A percentile compares a stretch with the other conserved stretches of the same genome.
Conservation (phyloP, 768 basidiomycete genomes). For the Sutorius australiensis region DNA sequence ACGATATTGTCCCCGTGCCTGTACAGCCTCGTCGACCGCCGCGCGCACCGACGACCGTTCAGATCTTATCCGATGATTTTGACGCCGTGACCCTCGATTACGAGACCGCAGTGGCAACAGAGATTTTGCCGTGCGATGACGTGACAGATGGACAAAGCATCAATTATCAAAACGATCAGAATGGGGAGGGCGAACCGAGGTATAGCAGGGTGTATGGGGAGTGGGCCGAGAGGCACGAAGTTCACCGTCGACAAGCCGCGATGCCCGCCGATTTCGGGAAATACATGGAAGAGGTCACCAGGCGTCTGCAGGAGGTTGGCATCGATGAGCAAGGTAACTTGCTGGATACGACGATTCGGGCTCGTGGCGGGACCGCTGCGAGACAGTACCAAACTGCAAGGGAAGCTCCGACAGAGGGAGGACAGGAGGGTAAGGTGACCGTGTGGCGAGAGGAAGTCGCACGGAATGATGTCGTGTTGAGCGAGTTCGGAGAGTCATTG, state of each 20-base stretch:
- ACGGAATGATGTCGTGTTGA: constrained; percentile 27
- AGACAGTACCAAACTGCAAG: constrained; percentile 7
- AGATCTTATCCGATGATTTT: constrained; percentile 30
- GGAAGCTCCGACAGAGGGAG: constrained; percentile 17
- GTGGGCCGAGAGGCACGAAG: constrained; percentile 29
- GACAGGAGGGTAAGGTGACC: constrained; percentile 38
- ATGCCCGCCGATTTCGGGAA: constrained; percentile 25
- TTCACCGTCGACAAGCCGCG: constrained; percentile 23
- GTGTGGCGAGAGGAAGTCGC: constrained; percentile 56
- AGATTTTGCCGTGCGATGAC: constrained; percentile 21
- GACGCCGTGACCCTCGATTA: constrained; percentile 29
- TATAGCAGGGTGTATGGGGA: constrained; percentile 32
- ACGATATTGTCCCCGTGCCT: constrained; percentile 27
- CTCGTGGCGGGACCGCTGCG: constrained; percentile 2
- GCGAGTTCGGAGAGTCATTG: constrained; percentile 22
- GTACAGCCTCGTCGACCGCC: constrained; percentile 21
- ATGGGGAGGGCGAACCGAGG: constrained; percentile 7
- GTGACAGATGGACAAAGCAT: constrained; percentile 22
- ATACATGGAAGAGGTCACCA: constrained; percentile 31
- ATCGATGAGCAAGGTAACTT: constrained; percentile 29
- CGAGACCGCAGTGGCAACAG: constrained; percentile 25
- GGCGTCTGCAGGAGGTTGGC: constrained; percentile 34
- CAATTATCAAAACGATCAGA: constrained; percentile 6
- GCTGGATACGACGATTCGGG: constrained; percentile 15
- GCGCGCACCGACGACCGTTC: constrained; percentile 32